Base-by-base conservation (phyloP, 345 rosid genomes). In the Zanthoxylum bungeanum region DNA sequence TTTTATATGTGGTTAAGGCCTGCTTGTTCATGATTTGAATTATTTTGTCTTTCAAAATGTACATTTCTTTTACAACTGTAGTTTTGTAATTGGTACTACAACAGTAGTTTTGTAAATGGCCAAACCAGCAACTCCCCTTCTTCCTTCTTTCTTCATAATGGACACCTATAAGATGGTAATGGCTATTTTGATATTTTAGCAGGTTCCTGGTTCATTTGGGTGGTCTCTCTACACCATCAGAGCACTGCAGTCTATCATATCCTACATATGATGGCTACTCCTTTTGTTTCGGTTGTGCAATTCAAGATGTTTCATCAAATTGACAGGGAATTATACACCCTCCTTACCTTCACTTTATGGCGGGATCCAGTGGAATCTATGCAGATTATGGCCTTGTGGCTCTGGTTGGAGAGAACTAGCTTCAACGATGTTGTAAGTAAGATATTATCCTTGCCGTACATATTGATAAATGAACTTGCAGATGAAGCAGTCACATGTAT, bases 351-450 rank as follows among this genome's bases (percentile, higher is more conserved):
- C 8, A 57, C 47, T 4, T 75, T 89, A 12, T 52, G 69, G 62
- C 66, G 88, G 31, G 87, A 89, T 39, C 90, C 88, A 0, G 28
- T 71, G n/a, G 84, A 87, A 67, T 78, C 83, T 0, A 55, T 87
- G 76, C 78, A 79, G 1, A 57, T 81, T 4, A 44, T 87, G 47
- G 91, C 85, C 30, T 34, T 87, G 3, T 85, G 81, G 82, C 57
- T 87, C 2, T 85, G 91, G 94, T 66, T 85, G 37, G 94, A 89
- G 69, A 57, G 79, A 34, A 59, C 55, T 5, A 85, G 88, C 21
- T 77, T 57, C 36, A 42, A 4, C 7, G 3, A 67, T 3, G 25
- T 78, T 3, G 80, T 87, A 0, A 21, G 66, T 47, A 84, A 78
- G 24, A 78, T 81, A 33, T 19, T 85, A 24, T 52, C 86, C 27